Conservation (phyloP, 106 monocot genomes). For the Allium sativum region DNA sequence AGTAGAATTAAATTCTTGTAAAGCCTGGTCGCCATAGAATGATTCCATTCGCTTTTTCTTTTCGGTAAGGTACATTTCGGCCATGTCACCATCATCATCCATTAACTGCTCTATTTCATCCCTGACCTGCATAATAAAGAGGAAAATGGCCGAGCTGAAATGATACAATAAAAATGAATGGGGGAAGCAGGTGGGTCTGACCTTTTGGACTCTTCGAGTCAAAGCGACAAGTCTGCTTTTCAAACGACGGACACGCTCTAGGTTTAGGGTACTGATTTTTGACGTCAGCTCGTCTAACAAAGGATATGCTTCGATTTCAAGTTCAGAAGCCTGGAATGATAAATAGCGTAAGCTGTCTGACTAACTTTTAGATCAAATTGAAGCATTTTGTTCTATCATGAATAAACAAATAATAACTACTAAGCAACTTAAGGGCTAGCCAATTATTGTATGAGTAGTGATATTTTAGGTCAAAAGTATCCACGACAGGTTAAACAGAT, state of each 20-base stretch:
- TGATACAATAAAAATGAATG: neutral
- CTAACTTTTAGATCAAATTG: neutral
- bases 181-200: conserved; percentile 8
- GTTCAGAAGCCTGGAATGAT: conserved; percentile 47
- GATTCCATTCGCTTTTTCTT: conserved; percentile 64
- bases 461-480: too few relatives aligned
- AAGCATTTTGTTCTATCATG: too few relatives aligned
- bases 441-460: too few relatives aligned
- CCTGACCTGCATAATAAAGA: conserved; percentile 43
- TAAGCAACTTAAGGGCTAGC: too few relatives aligned
- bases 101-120: conserved; percentile 95
- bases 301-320: conserved; percentile 88
- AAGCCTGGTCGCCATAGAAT: conserved; percentile 37
- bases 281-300: conserved; percentile 83
- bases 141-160: neutral
- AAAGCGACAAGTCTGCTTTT: conserved; percentile 87
- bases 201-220: conserved; percentile 89
- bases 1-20: conserved; percentile 18
- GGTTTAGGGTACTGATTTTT: conserved; percentile 74
- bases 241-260: conserved; percentile 73
- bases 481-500: too few relatives aligned
- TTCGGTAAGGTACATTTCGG: conserved; percentile 83
- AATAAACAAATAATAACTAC: too few relatives aligned
- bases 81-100: conserved; percentile 93
- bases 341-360: neutral